phyloP scores from a whole-genome alignment of 805 yeast species.

The Cyberlindnera xishuangbannaensis region DNA sequence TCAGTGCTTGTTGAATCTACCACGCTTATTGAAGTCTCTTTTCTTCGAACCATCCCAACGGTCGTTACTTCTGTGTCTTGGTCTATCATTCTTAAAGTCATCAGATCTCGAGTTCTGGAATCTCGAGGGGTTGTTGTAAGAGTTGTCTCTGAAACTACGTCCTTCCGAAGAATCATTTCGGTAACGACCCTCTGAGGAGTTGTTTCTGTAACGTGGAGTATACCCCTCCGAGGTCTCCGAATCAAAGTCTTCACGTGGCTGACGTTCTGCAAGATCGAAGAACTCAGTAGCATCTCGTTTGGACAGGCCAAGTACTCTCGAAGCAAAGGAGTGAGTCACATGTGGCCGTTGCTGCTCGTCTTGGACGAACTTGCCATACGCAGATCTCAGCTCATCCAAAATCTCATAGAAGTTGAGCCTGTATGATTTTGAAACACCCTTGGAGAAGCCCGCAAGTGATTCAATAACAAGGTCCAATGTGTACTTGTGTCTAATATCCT shows the following conservation, averaged over 20 bases:
- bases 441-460: slow-evolving; percentile 32
- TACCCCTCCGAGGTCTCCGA: no score
- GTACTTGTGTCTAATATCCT: slow-evolving; percentile 22
- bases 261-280: slow-evolving; percentile 19
- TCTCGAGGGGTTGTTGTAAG: no score
- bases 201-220: no score
- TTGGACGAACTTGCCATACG: slow-evolving; percentile 23
- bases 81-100: no score
- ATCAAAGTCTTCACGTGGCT: no score
- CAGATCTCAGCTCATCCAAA: slow-evolving; percentile 29
- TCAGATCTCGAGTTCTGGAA: no score
- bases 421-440: slow-evolving; percentile 29
- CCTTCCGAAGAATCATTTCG: no score
- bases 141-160: no score
- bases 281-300: slow-evolving; percentile 17
- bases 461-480: slow-evolving; percentile 28
- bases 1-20: neutral
- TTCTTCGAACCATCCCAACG: neutral
- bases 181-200: no score
- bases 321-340: slow-evolving; percentile 17
- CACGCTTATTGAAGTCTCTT: neutral
- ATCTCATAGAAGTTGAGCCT: slow-evolving; percentile 27
- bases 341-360: slow-evolving; percentile 18
- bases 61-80: no score
- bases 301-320: slow-evolving; percentile 19